Conservation (phyloP, 192 early-diverging fungal genomes). For the Linnemannia hyalina region DNA sequence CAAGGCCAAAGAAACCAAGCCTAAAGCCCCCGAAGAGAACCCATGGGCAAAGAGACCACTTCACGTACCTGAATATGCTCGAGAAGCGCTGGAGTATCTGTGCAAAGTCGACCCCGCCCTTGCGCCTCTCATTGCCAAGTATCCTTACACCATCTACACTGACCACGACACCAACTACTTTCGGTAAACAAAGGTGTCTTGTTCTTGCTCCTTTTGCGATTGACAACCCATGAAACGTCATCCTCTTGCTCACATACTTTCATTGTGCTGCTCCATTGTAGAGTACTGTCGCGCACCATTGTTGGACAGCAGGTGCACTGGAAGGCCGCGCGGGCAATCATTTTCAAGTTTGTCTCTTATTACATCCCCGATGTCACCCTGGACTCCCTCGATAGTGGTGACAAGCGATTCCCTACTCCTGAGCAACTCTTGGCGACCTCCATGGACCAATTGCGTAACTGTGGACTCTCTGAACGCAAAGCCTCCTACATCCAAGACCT, state of each 20-base stretch:
- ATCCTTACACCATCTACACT: conserved; percentile 36
- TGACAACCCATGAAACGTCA: background rate
- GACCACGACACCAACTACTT: conserved; percentile 52
- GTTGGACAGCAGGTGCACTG: conserved; percentile 49
- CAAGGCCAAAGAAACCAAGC: conserved; percentile 5
- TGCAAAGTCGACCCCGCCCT: conserved; percentile 34
- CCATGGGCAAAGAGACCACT: conserved; percentile 35
- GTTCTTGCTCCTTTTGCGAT: background rate
- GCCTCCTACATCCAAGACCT: conserved; percentile 53
- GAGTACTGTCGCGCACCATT: conserved; percentile 41
- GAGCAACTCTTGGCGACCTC: conserved; percentile 29
- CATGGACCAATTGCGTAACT: conserved; percentile 20
- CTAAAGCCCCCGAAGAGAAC: conserved; percentile 20
- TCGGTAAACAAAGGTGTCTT: conserved; percentile 13
- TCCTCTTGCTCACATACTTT: background rate
- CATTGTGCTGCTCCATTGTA: background rate
- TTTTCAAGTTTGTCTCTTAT: conserved; percentile 41
- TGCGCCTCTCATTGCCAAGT: conserved; percentile 19
- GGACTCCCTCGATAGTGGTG: conserved; percentile 35
- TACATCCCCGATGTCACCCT: conserved; percentile 36
- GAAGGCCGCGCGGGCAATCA: conserved; percentile 50
- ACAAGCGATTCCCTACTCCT: conserved; percentile 33
- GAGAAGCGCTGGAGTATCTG: conserved; percentile 33
- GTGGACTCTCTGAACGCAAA: conserved; percentile 47
- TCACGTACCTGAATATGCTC: conserved; percentile 26